Base-by-base conservation (phyloP, 768 basidiomycete species). In the Paxillus rubicundulus region DNA sequence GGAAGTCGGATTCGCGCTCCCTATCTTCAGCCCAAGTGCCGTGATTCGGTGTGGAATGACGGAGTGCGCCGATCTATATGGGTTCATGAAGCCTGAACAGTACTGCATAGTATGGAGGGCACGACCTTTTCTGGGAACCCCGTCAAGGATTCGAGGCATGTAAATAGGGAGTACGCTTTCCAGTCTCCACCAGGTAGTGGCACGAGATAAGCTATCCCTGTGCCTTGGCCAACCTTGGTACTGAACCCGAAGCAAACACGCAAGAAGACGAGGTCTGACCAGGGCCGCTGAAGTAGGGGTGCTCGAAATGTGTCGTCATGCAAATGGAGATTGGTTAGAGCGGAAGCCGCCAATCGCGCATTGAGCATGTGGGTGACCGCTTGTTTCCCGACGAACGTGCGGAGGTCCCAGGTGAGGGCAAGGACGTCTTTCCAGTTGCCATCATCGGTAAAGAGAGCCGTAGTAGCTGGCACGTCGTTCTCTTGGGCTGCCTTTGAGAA, bases 201-300 rank as follows among this genome's bases (percentile, higher is more conserved):
- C 0, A 86, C 71, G 14, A 86, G 74, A n/a, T 82, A 72, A 6
- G 74, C 71, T 10, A 83, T 70, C 7, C 77, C 82, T 0, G 75
- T 75, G 4, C 74, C 77, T 8, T 72, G 55, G 0, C 81, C 83
- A 1, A 74, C 61, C 2, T 66, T 58, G 27, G 62, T 70, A 45
- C 78, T 76, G 56, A 84, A 85, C 5, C 65, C 73, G 63, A 85
- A 82, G 49, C 77, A 59, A 21, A 72, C 63, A 39, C 74, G 74
- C 47, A 86, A 70, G 81, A 81, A 85, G 1, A 70, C 74, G 16
- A 86, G 49, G 58, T 84, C 85, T 0, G 75, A 72, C 56, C 71
- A 78, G 9, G 73, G 75, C 14, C 61, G 64, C 30, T 70, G 66
- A 8, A 81, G 43, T 0, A 39, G 57, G 13, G 61, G 49, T 44